phyloP scores from a whole-genome alignment of 2,329 filamentous ascomycete species.

The Ophiocordyceps camponoti-rufipedis region DNA sequence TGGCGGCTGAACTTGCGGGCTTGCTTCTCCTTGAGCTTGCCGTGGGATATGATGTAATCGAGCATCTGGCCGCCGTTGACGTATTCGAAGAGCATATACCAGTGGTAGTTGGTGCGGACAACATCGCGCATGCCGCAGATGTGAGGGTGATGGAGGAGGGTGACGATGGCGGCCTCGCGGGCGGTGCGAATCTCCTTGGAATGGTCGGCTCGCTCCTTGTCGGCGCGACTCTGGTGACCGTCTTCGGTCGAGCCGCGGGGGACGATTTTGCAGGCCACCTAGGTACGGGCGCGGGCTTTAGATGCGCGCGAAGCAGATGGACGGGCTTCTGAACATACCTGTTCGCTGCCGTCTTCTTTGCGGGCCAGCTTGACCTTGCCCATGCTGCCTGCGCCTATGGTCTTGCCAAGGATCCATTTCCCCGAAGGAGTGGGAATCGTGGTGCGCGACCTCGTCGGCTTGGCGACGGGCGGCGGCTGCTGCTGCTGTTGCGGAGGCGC shows the following conservation, averaged over 20 bases:
- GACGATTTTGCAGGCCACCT: slow-evolving; percentile 93
- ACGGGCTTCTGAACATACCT: slow-evolving; percentile 35
- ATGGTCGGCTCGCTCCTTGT: slow-evolving; percentile 81
- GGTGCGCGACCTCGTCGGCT: slow-evolving; percentile 45
- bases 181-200: slow-evolving; percentile 94
- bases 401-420: slow-evolving; percentile 91
- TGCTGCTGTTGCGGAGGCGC: slow-evolving; percentile 12
- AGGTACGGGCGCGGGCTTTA: slow-evolving; percentile 1
- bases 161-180: slow-evolving; percentile 90
- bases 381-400: slow-evolving; percentile 95
- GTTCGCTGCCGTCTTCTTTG: slow-evolving; percentile 76
- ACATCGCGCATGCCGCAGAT: slow-evolving; percentile 94
- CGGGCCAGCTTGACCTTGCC: slow-evolving; percentile 94
- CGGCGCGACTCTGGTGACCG: slow-evolving; percentile 47
- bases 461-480: slow-evolving; percentile 23
- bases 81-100: slow-evolving; percentile 99
- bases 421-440: slow-evolving; percentile 82
- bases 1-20: slow-evolving; percentile 94
- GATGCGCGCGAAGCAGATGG: background rate
- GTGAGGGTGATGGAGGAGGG: slow-evolving; percentile 81
- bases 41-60: slow-evolving; percentile 98
- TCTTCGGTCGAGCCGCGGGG: slow-evolving; percentile 81
- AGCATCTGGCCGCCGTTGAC: slow-evolving; percentile 99
- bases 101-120: slow-evolving; percentile 89
- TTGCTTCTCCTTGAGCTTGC: slow-evolving; percentile 93